These are phyloP conservation scores for Penicillium sp. DNA, from an alignment of 2,329 filamentous ascomycete genomes.

Conservation along the genomic window DNA sequence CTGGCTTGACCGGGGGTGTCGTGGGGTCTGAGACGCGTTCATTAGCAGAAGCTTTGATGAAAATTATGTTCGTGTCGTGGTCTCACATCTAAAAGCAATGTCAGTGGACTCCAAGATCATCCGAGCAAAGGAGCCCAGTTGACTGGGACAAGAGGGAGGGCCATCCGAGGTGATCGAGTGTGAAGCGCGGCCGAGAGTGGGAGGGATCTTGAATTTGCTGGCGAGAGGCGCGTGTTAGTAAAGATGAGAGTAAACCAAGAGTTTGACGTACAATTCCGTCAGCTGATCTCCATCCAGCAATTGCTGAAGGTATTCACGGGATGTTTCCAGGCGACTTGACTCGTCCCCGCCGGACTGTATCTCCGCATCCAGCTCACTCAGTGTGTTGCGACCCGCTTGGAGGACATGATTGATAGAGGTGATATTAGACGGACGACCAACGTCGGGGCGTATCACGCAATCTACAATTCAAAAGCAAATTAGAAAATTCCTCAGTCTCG, in stretches of 20 bases:
- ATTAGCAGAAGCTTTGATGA: constrained; percentile 12
- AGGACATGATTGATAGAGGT: constrained; percentile 51
- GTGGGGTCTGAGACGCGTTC: constrained; percentile 36
- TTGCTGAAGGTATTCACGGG: constrained; percentile 71
- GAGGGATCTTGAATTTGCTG: constrained; percentile 48
- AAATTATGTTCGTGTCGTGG: neutral
- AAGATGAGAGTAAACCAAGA: neutral
- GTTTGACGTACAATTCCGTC: constrained; percentile 44
- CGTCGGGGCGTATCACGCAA: constrained; percentile 45
- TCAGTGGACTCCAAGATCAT: constrained; percentile 55
- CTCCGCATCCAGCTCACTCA: constrained; percentile 73
- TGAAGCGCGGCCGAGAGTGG: constrained; percentile 23
- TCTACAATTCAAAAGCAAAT: constrained; percentile 33
- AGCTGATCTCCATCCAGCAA: constrained; percentile 70
- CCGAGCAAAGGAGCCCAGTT: constrained; percentile 56
- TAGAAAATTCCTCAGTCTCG: constrained; percentile 14
- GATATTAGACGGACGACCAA: constrained; percentile 43
- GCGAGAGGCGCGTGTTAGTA: constrained; percentile 9
- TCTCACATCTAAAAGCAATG: constrained; percentile 48
- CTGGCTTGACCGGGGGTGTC: constrained; percentile 24
- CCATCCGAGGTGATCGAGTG: constrained; percentile 20
- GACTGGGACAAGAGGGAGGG: constrained; percentile 26
- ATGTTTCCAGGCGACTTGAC: constrained; percentile 69
- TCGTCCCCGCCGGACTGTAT: constrained; percentile 57
- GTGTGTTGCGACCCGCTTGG: constrained; percentile 51